Conservation (phyloP, 1,284 basidiomycete species). For the Ceratobasidium sp. region DNA sequence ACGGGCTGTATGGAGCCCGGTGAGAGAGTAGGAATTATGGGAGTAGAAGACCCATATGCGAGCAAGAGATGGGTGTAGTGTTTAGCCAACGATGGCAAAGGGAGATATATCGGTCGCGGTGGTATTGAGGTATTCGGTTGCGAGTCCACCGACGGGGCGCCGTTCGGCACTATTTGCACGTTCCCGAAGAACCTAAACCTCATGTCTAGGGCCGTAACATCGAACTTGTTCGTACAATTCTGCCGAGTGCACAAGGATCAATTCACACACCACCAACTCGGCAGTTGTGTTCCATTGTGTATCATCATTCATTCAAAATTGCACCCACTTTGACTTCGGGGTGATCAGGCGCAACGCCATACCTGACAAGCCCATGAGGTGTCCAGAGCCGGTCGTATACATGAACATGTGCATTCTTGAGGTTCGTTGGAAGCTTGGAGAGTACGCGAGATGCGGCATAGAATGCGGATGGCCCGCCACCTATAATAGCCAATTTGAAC, state of each 20-base stretch:
- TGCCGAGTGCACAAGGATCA: conserved; percentile 54
- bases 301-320: neutral
- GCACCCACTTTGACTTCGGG: conserved; percentile 92
- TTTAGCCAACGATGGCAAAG: conserved; percentile 60
- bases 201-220: conserved; percentile 74
- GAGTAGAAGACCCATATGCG: conserved; percentile 80
- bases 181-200: conserved; percentile 94
- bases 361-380: conserved; percentile 94
- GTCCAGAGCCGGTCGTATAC: conserved; percentile 94
- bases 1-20: conserved; percentile 65
- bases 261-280: conserved; percentile 16
- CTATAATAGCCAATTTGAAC: conserved; percentile 81
- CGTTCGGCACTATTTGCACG: conserved; percentile 70
- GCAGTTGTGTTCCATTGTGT: neutral
- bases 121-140: conserved; percentile 57
- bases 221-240: conserved; percentile 98
- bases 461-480: conserved; percentile 94
- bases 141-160: neutral
- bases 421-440: conserved; percentile 64
- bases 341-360: conserved; percentile 98
- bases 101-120: conserved; percentile 59
- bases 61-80: conserved; percentile 87
- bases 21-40: conserved; percentile 66
- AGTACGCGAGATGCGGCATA: conserved; percentile 90
- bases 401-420: conserved; percentile 71